Conservation (phyloP, 495 filamentous ascomycete species). For the Patellaria atrata region DNA sequence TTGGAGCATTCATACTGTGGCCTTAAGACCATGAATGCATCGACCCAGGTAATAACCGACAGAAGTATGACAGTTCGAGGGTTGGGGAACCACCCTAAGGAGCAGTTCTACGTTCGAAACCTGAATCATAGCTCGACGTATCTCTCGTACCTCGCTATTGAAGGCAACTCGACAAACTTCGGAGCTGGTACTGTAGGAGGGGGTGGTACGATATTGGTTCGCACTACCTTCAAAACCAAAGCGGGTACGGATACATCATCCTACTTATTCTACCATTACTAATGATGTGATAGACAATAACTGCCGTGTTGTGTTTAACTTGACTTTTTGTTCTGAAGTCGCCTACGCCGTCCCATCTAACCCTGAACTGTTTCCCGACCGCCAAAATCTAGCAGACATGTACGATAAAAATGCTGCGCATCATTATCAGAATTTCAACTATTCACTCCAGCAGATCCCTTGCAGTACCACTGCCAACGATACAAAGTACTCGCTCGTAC, state of each 20-base stretch:
- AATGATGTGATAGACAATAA: conserved; percentile 47
- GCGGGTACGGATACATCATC: conserved; percentile 49
- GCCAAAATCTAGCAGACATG: conserved; percentile 39
- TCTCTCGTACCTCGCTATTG: conserved; percentile 50
- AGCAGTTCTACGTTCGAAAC: conserved; percentile 71
- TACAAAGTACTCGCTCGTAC: conserved; percentile 66
- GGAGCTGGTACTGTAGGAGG: conserved; percentile 42
- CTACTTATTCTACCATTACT: neutral
- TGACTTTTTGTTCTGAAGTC: conserved; percentile 70
- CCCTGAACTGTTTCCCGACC: conserved; percentile 32
- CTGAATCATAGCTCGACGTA: conserved; percentile 61
- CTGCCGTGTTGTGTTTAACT: conserved; percentile 71
- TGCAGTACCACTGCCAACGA: conserved; percentile 66
- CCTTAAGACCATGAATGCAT: conserved; percentile 30
- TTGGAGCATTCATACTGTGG: conserved; percentile 37
- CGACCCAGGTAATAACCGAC: conserved; percentile 35
- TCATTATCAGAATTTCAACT: conserved; percentile 49
- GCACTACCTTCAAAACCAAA: conserved; percentile 61
- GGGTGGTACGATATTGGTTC: conserved; percentile 56
- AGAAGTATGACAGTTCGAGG: conserved; percentile 57
- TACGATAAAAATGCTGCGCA: conserved; percentile 42
- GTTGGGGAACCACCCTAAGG: conserved; percentile 47
- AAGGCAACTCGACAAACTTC: conserved; percentile 29
- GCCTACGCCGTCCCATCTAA: conserved; percentile 86
- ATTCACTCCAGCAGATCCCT: conserved; percentile 67